Percentiles rank a stretch among this genome's conserved stretches.
Conservation (phyloP, 352 stramenopile genomes). For the Phytophthora crassamura region DNA sequence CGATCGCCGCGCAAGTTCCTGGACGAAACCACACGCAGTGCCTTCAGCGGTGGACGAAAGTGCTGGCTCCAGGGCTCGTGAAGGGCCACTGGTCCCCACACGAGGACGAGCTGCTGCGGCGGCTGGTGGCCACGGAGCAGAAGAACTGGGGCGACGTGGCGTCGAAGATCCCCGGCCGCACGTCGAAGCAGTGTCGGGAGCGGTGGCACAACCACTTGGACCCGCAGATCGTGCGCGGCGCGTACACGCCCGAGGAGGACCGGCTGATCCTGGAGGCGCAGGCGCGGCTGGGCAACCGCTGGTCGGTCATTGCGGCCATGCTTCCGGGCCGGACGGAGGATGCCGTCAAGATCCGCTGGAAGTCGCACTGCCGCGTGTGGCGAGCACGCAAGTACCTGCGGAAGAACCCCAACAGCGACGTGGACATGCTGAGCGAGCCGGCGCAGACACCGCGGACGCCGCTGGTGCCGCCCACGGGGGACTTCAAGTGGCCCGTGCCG, state of each 20-base stretch:
- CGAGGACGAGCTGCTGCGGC: constrained; percentile 83
- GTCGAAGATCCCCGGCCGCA: constrained; percentile 84
- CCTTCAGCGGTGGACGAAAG: constrained; percentile 92
- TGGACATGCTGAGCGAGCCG: constrained; percentile 42
- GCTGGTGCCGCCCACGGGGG: constrained; percentile 30
- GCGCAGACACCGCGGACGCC: constrained; percentile 39
- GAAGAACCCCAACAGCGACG: constrained; percentile 55
- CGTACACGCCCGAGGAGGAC: constrained; percentile 91
- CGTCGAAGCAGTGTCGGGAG: constrained; percentile 91
- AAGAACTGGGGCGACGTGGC: constrained; percentile 92
- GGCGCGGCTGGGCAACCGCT: constrained; percentile 86
- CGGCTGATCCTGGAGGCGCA: constrained; percentile 89
- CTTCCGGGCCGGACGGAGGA: constrained; percentile 90
- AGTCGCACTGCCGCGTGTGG: constrained; percentile 88
- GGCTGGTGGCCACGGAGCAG: constrained; percentile 82
- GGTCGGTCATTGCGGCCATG: constrained; percentile 91
- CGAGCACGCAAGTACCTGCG: constrained; percentile 83
- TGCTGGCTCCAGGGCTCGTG: constrained; percentile 85
- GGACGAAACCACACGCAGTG: constrained; percentile 93
- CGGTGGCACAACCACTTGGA: constrained; percentile 92
- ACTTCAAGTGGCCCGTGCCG: constrained; percentile 40
- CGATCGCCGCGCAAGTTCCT: constrained; percentile 88
- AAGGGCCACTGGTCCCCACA: constrained; percentile 93
- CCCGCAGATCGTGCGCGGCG: constrained; percentile 87
- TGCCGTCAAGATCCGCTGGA: constrained; percentile 94